phyloP scores from a whole-genome alignment of 1,284 basidiomycete species.

The Melampsora americana region DNA sequence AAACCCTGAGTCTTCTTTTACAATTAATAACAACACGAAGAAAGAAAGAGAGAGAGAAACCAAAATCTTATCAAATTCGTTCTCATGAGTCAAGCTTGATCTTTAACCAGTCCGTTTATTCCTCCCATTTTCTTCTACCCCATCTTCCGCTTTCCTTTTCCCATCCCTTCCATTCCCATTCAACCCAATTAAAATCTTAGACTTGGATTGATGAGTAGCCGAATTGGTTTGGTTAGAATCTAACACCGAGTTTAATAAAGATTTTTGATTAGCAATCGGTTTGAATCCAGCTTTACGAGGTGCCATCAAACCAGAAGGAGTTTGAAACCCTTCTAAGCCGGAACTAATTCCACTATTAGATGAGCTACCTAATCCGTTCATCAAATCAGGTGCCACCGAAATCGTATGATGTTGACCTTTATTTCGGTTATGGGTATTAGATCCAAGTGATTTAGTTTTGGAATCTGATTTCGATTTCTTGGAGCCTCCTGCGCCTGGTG shows the following conservation, averaged over 20 bases:
- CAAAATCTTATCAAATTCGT: too few relatives aligned
- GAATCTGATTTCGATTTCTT: conserved; percentile 31
- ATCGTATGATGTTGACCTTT: conserved; percentile 29
- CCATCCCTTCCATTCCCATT: background rate
- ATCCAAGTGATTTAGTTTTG: background rate
- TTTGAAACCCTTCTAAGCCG: conserved; percentile 30
- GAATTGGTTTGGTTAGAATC: conserved; percentile 7
- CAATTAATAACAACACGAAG: too few relatives aligned
- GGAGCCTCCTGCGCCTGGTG: background rate
- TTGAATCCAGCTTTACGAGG: conserved; percentile 42
- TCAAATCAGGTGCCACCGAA: conserved; percentile 32
- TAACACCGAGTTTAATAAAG: background rate
- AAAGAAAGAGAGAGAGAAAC: too few relatives aligned
- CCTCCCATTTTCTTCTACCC: background rate
- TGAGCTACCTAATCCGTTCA: conserved; percentile 32
- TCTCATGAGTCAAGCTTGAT: too few relatives aligned
- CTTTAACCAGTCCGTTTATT: background rate
- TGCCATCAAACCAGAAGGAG: conserved; percentile 32
- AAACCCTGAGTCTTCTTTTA: too few relatives aligned
- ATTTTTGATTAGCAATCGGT: conserved; percentile 14
- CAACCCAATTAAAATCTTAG: conserved; percentile 40
- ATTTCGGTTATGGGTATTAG: background rate
- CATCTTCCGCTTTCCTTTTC: conserved; percentile 8
- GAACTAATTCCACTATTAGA: conserved; percentile 20
- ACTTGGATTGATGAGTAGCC: background rate